phyloP scores from a whole-genome alignment of 176 grass and related monocot genomes.

The Triticum aestivum region DNA sequence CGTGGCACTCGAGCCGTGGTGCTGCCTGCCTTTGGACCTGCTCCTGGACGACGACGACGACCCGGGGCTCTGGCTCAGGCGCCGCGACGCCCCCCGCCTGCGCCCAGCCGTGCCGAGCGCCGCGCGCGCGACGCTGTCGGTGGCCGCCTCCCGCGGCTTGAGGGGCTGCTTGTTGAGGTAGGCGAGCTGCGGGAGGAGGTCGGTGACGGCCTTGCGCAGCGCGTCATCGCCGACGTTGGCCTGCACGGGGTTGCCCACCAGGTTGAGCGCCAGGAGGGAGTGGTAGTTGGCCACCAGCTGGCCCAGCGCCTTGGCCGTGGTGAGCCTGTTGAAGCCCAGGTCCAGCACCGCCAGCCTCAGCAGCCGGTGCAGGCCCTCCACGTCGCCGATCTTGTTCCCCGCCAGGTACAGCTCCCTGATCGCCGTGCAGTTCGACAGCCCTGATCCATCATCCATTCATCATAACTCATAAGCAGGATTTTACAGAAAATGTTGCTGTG shows the following conservation, averaged over 20 bases:
- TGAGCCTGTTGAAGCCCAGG: constrained; percentile 96
- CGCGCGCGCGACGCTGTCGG: constrained; percentile 72
- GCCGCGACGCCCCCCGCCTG: constrained; percentile 34
- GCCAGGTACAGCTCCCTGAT: constrained; percentile 86
- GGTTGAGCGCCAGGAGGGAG: constrained; percentile 87
- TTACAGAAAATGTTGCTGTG: not conserved
- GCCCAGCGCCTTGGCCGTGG: constrained; percentile 80
- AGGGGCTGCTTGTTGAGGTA: constrained; percentile 94
- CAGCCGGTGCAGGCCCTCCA: constrained; percentile 93
- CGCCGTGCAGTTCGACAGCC: constrained; percentile 76
- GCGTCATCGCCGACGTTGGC: constrained; percentile 91
- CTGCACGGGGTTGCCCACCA: constrained; percentile 89
- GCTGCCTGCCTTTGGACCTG: constrained; percentile 40
- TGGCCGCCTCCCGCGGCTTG: constrained; percentile 68
- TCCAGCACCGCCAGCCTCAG: constrained; percentile 93
- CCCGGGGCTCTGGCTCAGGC: constrained; percentile 40
- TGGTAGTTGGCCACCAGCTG: constrained; percentile 98
- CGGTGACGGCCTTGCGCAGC: constrained; percentile 61
- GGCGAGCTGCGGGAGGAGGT: constrained; percentile 67
- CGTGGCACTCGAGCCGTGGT: not conserved
- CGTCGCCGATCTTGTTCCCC: constrained; percentile 89
- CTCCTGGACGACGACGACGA: constrained; percentile 8
- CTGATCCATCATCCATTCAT: constrained; percentile 21
- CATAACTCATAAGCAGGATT: not conserved
- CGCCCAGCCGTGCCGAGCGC: constrained; percentile 42